phyloP scores from a whole-genome alignment of 371 early-diverging fungal species.

The Sporodiniella umbellata region DNA sequence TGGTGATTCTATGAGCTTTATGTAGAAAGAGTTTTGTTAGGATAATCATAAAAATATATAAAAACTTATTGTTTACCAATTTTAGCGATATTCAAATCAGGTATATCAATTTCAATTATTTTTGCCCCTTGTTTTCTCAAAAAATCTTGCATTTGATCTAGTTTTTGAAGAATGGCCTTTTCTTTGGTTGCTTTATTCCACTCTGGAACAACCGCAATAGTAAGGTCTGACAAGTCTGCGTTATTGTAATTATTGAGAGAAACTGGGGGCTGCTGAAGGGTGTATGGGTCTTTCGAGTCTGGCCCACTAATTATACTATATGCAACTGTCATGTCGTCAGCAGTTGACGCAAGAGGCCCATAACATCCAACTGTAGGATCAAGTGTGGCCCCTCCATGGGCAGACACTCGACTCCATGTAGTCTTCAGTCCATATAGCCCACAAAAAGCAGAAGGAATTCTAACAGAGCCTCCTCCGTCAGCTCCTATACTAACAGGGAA shows the following conservation, averaged over 20 bases:
- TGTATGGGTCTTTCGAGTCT: constrained; percentile 34
- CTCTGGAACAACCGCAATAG: constrained; percentile 22
- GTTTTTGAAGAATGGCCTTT: constrained; percentile 42
- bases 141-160: constrained; percentile 38
- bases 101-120: constrained; percentile 61
- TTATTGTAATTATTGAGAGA: constrained; percentile 19
- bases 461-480: constrained; percentile 72
- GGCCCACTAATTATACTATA: constrained; percentile 65
- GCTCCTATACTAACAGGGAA: constrained; percentile 69
- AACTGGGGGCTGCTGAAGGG: constrained; percentile 20
- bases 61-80: constrained; percentile 25
- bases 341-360: constrained; percentile 67
- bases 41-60: background rate
- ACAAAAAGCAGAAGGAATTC: constrained; percentile 70
- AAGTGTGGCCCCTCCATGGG: constrained; percentile 39
- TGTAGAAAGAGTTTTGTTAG: background rate
- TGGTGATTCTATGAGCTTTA: constrained; percentile 64
- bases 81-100: constrained; percentile 53
- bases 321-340: constrained; percentile 59
- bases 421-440: constrained; percentile 76
- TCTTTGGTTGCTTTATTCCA: constrained; percentile 18
- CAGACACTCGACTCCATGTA: constrained; percentile 62
- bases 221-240: constrained; percentile 23
- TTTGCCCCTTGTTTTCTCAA: constrained; percentile 54
- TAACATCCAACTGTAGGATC: constrained; percentile 54